A percentile compares a stretch with the other conserved stretches of the same genome.
Conservation (phyloP, 176 grass and related monocot genomes). For the Ananas comosus region DNA sequence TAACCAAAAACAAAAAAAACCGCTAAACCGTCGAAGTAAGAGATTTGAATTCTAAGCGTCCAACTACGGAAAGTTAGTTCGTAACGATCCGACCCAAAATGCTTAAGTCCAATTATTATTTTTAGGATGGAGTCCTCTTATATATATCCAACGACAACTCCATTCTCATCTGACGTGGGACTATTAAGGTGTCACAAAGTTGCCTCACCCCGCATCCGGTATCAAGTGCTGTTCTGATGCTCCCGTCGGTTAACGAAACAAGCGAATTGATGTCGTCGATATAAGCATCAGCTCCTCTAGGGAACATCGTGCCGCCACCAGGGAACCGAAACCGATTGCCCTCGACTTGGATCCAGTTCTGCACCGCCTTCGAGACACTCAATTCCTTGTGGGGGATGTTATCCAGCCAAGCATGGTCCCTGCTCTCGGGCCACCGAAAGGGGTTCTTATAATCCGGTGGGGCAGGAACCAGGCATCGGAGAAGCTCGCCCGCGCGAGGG, state of each 20-base stretch:
- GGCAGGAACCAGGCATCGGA: constrained; percentile 57
- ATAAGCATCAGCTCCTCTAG: constrained; percentile 53
- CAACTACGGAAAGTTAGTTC: not conserved
- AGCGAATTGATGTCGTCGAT: constrained; percentile 51
- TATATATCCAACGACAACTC: too few species aligned
- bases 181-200: too few species aligned
- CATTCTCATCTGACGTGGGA: too few species aligned
- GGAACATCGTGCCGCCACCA: constrained; percentile 71
- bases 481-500: constrained; percentile 18
- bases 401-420: constrained; percentile 55
- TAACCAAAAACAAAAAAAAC: too few species aligned
- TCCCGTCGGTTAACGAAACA: constrained; percentile 45
- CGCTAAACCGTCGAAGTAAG: too few species aligned
- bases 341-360: constrained; percentile 79
- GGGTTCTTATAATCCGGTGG: constrained; percentile 37
- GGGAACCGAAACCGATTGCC: constrained; percentile 61
- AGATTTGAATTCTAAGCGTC: too few species aligned
- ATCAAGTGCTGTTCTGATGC: constrained; percentile 55
- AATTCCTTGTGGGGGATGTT: constrained; percentile 75
- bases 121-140: too few species aligned
- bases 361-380: constrained; percentile 63
- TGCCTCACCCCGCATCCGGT: constrained; percentile 54
- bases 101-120: too few species aligned
- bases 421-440: constrained; percentile 55
- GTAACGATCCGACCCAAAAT: too few species aligned